Conservation (phyloP, 257 asterid species). For the Cynanchum wilfordii region DNA sequence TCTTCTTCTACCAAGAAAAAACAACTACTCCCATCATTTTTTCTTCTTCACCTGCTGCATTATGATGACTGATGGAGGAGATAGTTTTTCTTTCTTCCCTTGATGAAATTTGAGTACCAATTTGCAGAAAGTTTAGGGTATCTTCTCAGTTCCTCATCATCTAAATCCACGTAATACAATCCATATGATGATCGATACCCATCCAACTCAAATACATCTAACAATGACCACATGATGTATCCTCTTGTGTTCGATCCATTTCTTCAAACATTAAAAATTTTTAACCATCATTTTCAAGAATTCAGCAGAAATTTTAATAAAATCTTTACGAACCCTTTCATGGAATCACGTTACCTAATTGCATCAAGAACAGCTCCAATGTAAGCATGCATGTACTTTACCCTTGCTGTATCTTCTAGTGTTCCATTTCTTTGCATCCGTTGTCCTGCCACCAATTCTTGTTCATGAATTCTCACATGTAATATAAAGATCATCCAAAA, state of each 20-base stretch:
- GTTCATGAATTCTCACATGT: background rate
- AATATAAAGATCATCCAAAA: too few species aligned
- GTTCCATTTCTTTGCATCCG: conserved; percentile 14
- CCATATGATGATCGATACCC: conserved; percentile 37
- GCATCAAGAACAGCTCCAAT: conserved; percentile 25
- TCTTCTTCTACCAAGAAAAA: too few species aligned
- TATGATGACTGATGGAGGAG: too few species aligned
- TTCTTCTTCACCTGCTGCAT: too few species aligned
- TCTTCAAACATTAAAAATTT: conserved; percentile 23
- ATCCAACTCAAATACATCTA: conserved; percentile 51
- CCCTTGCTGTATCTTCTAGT: conserved; percentile 22
- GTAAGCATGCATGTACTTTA: conserved; percentile 15
- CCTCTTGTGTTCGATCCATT: conserved; percentile 49
- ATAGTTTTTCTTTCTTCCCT: conserved; percentile 13
- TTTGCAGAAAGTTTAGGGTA: conserved; percentile 41
- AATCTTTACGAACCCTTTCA: too few species aligned
- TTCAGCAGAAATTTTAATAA: too few species aligned
- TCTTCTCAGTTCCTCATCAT: conserved; percentile 35
- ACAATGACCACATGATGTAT: conserved; percentile 48
- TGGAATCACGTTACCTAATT: conserved; percentile 14
- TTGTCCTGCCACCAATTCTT: conserved; percentile 18
- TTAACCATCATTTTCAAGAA: too few species aligned
- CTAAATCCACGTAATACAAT: conserved; percentile 49
- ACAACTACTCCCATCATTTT: too few species aligned
- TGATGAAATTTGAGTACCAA: conserved; percentile 46